Evolutionary conservation across 805 yeast genomes (phyloP).

Genomic region (Brettanomyces bruxellensis): DNA sequence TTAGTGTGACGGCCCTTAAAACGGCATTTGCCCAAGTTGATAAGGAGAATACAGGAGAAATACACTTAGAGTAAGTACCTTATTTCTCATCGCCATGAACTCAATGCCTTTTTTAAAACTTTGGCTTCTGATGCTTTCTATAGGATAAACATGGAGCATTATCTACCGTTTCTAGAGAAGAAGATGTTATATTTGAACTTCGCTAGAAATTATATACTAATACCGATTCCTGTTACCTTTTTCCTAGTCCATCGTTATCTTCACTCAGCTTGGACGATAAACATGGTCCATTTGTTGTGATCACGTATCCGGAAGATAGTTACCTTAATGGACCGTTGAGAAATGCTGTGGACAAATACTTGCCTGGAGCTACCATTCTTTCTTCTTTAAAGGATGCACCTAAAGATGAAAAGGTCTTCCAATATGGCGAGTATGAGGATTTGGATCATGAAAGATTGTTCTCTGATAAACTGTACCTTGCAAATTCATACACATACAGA

Average conservation of each 20-base stretch:
- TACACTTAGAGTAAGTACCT: constrained; percentile 36
- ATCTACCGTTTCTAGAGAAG: too few species aligned
- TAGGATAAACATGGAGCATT: too few species aligned
- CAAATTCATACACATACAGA: constrained; percentile 78
- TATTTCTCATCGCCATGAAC: too few species aligned
- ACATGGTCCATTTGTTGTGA: constrained; percentile 12
- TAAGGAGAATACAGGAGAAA: constrained; percentile 42
- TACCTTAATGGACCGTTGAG: constrained; percentile 36
- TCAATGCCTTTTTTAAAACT: too few species aligned
- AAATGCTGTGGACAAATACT: constrained; percentile 25
- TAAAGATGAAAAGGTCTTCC: constrained; percentile 38
- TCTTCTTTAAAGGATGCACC: constrained; percentile 5
- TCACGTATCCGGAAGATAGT: constrained; percentile 29
- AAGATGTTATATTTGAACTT: too few species aligned
- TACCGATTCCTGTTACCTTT: neutral
- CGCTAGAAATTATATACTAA: too few species aligned
- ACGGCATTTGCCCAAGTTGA: constrained; percentile 60
- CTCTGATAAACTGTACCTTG: constrained; percentile 38
- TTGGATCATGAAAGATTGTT: constrained; percentile 62
- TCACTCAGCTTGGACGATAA: neutral
- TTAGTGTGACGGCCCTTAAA: constrained; percentile 60
- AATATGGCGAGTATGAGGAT: constrained; percentile 86
- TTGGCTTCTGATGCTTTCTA: neutral
- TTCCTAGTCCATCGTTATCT: neutral
- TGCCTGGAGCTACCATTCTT: constrained; percentile 4